phyloP scores from a whole-genome alignment of 2,329 filamentous ascomycete species.

The Aaosphaeria pasadenensis region DNA sequence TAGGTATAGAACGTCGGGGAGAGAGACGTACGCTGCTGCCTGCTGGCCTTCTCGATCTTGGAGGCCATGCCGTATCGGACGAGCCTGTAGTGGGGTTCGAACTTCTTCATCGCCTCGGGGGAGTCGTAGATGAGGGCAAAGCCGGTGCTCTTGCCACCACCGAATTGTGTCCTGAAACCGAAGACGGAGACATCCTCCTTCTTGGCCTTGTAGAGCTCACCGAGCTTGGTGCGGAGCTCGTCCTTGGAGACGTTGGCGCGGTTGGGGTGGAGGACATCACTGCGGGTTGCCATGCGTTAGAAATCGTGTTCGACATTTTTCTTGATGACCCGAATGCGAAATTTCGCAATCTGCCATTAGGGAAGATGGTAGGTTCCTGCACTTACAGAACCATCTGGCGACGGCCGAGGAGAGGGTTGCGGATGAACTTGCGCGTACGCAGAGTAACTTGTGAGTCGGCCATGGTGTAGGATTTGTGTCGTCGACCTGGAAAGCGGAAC shows the following conservation, averaged over 20 bases:
- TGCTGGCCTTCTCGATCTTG: slow-evolving; percentile 96
- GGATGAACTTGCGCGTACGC: slow-evolving; percentile 99
- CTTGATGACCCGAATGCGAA: neutral
- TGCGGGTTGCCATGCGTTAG: slow-evolving; percentile 40
- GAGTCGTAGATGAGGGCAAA: slow-evolving; percentile 99
- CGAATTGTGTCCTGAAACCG: slow-evolving; percentile 96
- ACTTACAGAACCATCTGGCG: slow-evolving; percentile 99
- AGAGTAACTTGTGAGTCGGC: slow-evolving; percentile 65
- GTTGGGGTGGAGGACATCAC: slow-evolving; percentile 99
- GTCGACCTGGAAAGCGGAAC: slow-evolving; percentile 23
- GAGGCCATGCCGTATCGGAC: slow-evolving; percentile 86
- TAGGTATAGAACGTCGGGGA: neutral
- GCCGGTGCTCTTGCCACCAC: slow-evolving; percentile 99
- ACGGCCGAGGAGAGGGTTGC: slow-evolving; percentile 96
- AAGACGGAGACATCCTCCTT: slow-evolving; percentile 98
- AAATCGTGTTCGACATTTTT: too few species aligned
- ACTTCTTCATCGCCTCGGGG: slow-evolving; percentile 98
- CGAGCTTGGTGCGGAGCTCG: slow-evolving; percentile 93
- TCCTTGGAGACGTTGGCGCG: slow-evolving; percentile 99
- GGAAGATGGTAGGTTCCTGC: slow-evolving; percentile 10
- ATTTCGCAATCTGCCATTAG: slow-evolving; percentile 6
- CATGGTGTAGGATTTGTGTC: slow-evolving; percentile 61
- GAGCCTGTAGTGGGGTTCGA: slow-evolving; percentile 97
- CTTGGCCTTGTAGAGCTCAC: slow-evolving; percentile 94
- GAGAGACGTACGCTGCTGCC: slow-evolving; percentile 91